Evolutionary conservation across 805 yeast genomes (phyloP).

Genomic region (Candida incommunis): DNA sequence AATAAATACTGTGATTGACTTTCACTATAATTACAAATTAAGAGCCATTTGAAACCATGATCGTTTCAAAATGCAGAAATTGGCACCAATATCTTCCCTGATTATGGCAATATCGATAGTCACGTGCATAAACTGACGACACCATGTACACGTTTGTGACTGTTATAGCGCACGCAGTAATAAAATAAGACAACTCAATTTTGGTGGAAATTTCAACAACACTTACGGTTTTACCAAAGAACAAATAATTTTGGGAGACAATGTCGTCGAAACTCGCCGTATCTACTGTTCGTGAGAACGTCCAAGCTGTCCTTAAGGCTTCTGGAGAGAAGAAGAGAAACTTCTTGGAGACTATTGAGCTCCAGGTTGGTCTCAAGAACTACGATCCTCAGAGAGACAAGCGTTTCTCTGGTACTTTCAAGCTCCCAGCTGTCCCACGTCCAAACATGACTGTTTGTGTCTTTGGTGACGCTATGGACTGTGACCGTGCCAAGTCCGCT

Average conservation of each 20-base stretch:
- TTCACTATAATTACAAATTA: too few relatives aligned
- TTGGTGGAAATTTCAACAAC: neutral
- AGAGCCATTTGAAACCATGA: too few relatives aligned
- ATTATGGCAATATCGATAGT: too few relatives aligned
- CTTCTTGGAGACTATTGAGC: conserved; percentile 99
- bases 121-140: too few relatives aligned
- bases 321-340: conserved; percentile 98
- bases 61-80: too few relatives aligned
- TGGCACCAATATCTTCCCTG: too few relatives aligned
- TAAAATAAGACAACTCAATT: too few relatives aligned
- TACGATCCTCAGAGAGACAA: conserved; percentile 99
- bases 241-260: conserved; percentile 19
- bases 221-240: neutral
- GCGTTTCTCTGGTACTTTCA: conserved; percentile 99
- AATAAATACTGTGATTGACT: too few relatives aligned
- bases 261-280: conserved; percentile 59
- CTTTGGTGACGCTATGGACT: conserved; percentile 99
- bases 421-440: conserved; percentile 98
- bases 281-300: conserved; percentile 93
- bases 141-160: too few relatives aligned
- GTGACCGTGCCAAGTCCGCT: conserved; percentile 98
- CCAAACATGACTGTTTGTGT: conserved; percentile 99
- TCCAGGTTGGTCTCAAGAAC: conserved; percentile 99
- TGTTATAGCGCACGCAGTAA: too few relatives aligned
- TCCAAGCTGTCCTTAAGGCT: conserved; percentile 77